Percentiles rank a stretch among this genome's conserved stretches.
phyloP scores from a whole-genome alignment of 805 yeast genomes.

The Huiozyma naganishii region DNA sequence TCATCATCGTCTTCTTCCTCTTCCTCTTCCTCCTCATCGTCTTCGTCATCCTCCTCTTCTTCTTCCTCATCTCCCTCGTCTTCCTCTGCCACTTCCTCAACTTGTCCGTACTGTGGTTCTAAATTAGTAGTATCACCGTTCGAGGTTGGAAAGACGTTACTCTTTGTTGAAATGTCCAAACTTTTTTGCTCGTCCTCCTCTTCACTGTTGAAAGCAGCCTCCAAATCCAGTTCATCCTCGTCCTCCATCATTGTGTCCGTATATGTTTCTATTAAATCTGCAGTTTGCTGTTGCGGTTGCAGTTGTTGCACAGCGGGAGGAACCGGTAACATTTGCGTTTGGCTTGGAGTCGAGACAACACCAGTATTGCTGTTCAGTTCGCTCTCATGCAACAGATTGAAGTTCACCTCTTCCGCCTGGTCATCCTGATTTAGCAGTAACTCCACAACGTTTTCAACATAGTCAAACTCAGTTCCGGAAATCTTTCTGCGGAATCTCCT shows the following conservation, averaged over 20 bases:
- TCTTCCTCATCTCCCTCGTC: conserved; percentile 26
- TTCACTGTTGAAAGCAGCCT: conserved; percentile 40
- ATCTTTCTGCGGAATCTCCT: conserved; percentile 63
- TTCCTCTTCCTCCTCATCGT: conserved; percentile 37
- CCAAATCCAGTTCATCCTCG: conserved; percentile 47
- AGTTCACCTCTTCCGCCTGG: conserved; percentile 71
- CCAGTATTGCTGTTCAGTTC: conserved; percentile 23
- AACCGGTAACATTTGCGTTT: background rate
- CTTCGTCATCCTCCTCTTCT: conserved; percentile 32
- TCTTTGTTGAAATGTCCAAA: conserved; percentile 12
- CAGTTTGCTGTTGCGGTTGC: conserved; percentile 1
- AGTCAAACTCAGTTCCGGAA: conserved; percentile 60
- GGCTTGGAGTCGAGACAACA: background rate
- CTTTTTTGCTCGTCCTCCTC: conserved; percentile 27
- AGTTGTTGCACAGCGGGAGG: background rate
- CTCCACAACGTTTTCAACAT: conserved; percentile 69
- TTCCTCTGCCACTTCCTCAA: conserved; percentile 9
- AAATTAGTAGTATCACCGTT: too few relatives aligned
- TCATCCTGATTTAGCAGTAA: conserved; percentile 65
- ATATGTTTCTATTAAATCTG: background rate
- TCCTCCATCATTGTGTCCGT: conserved; percentile 25
- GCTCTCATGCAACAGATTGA: conserved; percentile 59
- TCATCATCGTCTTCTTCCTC: conserved; percentile 37
- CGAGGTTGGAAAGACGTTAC: too few relatives aligned
- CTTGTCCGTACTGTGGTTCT: background rate